Percentiles rank a stretch among this genome's conserved stretches.
Conservation (phyloP, 2,329 filamentous ascomycete genomes). For the Penicillium psychrosexuale region DNA sequence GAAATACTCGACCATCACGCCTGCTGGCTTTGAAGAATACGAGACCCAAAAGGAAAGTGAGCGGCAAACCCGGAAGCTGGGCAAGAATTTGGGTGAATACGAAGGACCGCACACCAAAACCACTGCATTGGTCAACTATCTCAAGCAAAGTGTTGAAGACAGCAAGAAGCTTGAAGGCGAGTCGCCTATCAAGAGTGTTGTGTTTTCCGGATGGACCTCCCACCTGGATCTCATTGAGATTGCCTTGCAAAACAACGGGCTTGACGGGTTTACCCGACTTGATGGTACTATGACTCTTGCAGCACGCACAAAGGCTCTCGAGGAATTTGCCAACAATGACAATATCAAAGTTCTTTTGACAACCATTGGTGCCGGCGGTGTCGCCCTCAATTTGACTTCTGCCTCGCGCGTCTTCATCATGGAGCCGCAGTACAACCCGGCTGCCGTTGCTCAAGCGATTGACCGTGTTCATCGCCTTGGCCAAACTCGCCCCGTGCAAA, state of each 20-base stretch:
- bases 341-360: conserved; percentile 77
- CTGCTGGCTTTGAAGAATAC: conserved; percentile 51
- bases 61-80: conserved; percentile 52
- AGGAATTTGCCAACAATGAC: conserved; percentile 70
- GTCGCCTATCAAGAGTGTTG: conserved; percentile 82
- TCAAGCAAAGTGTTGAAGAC: conserved; percentile 62
- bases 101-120: conserved; percentile 90
- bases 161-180: conserved; percentile 54
- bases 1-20: conserved; percentile 66
- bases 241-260: conserved; percentile 60
- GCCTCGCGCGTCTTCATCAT: conserved; percentile 90
- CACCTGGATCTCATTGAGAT: conserved; percentile 89
- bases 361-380: conserved; percentile 85
- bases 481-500: conserved; percentile 84
- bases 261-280: conserved; percentile 69
- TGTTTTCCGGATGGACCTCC: conserved; percentile 95
- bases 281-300: conserved; percentile 83
- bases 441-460: conserved; percentile 88
- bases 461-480: conserved; percentile 90
- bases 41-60: conserved; percentile 54
- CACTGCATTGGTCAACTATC: conserved; percentile 70
- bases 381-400: conserved; percentile 85
- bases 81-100: conserved; percentile 66
- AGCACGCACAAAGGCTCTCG: conserved; percentile 71
- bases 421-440: conserved; percentile 97